Percentiles rank a stretch among this genome's conserved stretches.
These are phyloP conservation scores for Pulicaria dysenterica DNA, from an alignment of 129 eudicot genomes.

Conservation along the genomic window DNA sequence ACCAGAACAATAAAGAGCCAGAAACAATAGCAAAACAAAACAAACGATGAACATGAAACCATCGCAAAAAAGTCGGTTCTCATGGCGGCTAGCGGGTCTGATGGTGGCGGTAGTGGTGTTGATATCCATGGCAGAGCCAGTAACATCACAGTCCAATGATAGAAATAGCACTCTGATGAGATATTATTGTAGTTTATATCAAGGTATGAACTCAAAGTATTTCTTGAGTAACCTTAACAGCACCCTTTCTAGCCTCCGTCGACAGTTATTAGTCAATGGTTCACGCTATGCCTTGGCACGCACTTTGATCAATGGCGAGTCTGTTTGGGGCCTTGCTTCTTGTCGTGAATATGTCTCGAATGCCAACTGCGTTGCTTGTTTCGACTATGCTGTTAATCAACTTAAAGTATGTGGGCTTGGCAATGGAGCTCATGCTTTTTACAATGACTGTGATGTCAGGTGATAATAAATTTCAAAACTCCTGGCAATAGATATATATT, in stretches of 20 bases:
- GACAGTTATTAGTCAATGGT: slow-evolving; percentile 29
- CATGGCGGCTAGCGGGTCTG: slow-evolving; percentile 22
- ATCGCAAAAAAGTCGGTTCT: slow-evolving; percentile 8
- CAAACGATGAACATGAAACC: slow-evolving; percentile 10
- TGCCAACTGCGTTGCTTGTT: slow-evolving; percentile 53
- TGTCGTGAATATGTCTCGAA: slow-evolving; percentile 53
- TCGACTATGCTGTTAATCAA: slow-evolving; percentile 49
- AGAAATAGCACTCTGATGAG: slow-evolving; percentile 36
- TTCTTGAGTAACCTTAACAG: slow-evolving; percentile 47
- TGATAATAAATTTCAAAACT: background rate
- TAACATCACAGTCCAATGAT: slow-evolving; percentile 37
- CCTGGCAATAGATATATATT: too few species aligned
- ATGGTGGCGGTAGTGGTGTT: slow-evolving; percentile 20
- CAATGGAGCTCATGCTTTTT: slow-evolving; percentile 57
- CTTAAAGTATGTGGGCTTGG: slow-evolving; percentile 43
- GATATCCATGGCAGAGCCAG: slow-evolving; percentile 18
- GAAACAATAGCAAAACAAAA: background rate
- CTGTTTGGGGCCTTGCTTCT: slow-evolving; percentile 51
- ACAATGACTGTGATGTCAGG: slow-evolving; percentile 62
- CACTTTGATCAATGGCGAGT: slow-evolving; percentile 45
- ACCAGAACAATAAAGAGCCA: background rate
- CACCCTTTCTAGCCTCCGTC: slow-evolving; percentile 52
- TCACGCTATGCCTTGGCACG: slow-evolving; percentile 47
- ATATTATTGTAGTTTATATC: slow-evolving; percentile 29
- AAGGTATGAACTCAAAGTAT: slow-evolving; percentile 21